Conservation (phyloP, 305 asterid species). For the Fraxinus paxiana region DNA sequence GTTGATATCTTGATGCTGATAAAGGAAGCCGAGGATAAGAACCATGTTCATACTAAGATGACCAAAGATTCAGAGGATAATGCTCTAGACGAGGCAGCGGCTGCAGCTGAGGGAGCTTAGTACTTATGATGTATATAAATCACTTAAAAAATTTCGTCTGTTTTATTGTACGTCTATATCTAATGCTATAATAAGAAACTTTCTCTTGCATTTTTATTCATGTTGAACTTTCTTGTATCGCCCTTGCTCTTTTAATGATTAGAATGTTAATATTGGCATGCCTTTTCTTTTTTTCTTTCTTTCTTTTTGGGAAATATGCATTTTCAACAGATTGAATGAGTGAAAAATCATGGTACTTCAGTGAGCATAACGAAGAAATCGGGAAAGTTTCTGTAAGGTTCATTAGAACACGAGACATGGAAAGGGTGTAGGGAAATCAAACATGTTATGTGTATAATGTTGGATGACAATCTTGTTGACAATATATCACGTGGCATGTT, state of each 20-base stretch:
- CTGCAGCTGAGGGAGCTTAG: constrained; percentile 25
- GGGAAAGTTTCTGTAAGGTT: no score
- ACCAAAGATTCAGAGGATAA: constrained; percentile 27
- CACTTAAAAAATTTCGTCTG: background rate
- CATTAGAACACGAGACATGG: no score
- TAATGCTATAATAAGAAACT: background rate
- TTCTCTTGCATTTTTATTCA: background rate
- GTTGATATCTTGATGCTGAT: constrained; percentile 44
- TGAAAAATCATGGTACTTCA: no score
- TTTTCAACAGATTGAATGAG: background rate
- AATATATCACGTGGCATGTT: no score
- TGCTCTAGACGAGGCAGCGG: constrained; percentile 12
- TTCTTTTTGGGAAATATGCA: background rate
- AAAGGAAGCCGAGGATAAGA: constrained; percentile 46
- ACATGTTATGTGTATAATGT: no score
- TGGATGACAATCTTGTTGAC: no score
- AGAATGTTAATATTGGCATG: no score
- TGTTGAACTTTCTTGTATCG: background rate
- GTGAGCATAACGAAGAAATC: no score
- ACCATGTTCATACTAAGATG: constrained; percentile 16
- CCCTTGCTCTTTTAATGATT: background rate
- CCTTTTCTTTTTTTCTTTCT: no score
- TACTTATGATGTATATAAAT: background rate
- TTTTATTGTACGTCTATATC: background rate
- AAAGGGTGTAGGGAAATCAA: no score